Evolutionary conservation across 2,329 filamentous ascomycete genomes (phyloP).

Genomic region (Chaetomium strumarium): DNA sequence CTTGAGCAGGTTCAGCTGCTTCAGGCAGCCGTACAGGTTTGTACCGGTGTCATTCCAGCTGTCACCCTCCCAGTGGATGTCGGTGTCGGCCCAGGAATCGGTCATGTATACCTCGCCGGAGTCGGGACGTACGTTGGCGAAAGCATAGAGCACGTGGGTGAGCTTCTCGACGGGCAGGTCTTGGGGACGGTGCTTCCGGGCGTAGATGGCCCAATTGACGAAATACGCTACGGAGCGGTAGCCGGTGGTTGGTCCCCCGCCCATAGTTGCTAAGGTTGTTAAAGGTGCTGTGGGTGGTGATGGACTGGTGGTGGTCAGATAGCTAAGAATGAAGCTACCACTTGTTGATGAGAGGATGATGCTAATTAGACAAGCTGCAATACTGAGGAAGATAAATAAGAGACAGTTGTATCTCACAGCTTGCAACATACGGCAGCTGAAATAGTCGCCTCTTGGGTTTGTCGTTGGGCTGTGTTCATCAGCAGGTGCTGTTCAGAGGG

Average conservation of each 20-base stretch:
- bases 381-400: background rate
- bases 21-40: slow-evolving; percentile 83
- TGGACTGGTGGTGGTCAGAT: background rate
- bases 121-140: slow-evolving; percentile 77
- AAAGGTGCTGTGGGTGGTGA: background rate
- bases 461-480: background rate
- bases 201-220: slow-evolving; percentile 84
- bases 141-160: slow-evolving; percentile 85
- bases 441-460: background rate
- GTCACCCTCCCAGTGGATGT: slow-evolving; percentile 68
- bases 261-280: slow-evolving; percentile 32
- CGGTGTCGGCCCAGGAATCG: slow-evolving; percentile 60
- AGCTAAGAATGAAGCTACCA: background rate
- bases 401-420: background rate
- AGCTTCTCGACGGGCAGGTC: slow-evolving; percentile 74
- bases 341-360: background rate
- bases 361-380: background rate
- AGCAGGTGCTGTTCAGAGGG: slow-evolving; percentile 7
- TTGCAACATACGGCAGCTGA: slow-evolving; percentile 3
- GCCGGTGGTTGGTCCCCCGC: slow-evolving; percentile 39
- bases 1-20: slow-evolving; percentile 84
- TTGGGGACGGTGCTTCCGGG: slow-evolving; percentile 75
- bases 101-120: slow-evolving; percentile 72
- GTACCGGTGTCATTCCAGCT: slow-evolving; percentile 65
- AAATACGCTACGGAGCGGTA: slow-evolving; percentile 68